A percentile compares a stretch with the other conserved stretches of the same genome.
These are phyloP conservation scores for Rhynchosporium secalis DNA, from an alignment of 2,329 filamentous ascomycete species.

Conservation along the genomic window DNA sequence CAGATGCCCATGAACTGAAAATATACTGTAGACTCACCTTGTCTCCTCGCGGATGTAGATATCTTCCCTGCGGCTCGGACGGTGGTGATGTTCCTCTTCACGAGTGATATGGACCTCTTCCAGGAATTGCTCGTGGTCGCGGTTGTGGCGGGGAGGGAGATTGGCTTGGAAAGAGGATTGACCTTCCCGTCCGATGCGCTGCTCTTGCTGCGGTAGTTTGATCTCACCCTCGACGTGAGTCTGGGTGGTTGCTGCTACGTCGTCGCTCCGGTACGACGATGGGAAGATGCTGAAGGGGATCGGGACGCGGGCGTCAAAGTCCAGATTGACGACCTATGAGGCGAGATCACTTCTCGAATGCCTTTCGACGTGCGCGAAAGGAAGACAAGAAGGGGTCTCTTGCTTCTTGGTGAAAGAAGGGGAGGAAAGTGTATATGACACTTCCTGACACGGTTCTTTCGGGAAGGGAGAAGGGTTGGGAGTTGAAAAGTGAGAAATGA, in stretches of 20 bases:
- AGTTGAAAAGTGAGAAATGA: background rate
- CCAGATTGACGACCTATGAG: slow-evolving; percentile 89
- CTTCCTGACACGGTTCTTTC: slow-evolving; percentile 33
- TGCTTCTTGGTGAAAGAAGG: slow-evolving; percentile 57
- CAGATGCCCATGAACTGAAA: background rate
- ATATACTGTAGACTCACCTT: slow-evolving; percentile 48
- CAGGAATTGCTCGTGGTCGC: slow-evolving; percentile 60
- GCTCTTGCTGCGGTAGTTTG: slow-evolving; percentile 62
- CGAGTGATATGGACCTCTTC: slow-evolving; percentile 82
- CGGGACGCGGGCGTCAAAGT: slow-evolving; percentile 99
- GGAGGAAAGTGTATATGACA: slow-evolving; percentile 42
- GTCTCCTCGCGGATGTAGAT: slow-evolving; percentile 55
- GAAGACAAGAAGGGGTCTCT: slow-evolving; percentile 68
- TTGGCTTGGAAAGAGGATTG: slow-evolving; percentile 71
- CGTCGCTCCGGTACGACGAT: slow-evolving; percentile 83
- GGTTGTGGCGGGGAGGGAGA: slow-evolving; percentile 66
- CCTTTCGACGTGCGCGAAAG: slow-evolving; percentile 62
- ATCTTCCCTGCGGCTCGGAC: slow-evolving; percentile 62
- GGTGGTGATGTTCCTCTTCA: slow-evolving; percentile 74
- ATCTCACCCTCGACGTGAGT: slow-evolving; percentile 89
- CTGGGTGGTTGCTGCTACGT: slow-evolving; percentile 60
- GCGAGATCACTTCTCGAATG: slow-evolving; percentile 70
- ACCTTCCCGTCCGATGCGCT: slow-evolving; percentile 98
- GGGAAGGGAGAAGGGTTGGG: slow-evolving; percentile 3
- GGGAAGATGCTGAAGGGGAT: slow-evolving; percentile 99